Evolutionary conservation across 108 stramenopile genomes (phyloP).

Genomic region (Conticribra guillardii): DNA sequence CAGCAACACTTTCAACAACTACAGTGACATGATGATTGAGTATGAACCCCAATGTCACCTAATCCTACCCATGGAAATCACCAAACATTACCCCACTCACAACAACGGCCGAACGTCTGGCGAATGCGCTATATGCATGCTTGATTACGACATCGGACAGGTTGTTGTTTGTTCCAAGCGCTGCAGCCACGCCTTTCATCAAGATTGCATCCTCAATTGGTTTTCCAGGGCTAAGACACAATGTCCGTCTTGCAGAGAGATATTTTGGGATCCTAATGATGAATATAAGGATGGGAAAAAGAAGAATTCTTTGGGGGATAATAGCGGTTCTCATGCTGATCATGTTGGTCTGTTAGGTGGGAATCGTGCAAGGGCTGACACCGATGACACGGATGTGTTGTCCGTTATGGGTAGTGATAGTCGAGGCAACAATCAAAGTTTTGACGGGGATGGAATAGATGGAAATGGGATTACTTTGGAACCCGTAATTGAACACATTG

Average conservation of each 20-base stretch:
- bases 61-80: conserved; percentile 5
- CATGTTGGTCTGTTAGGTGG: background rate
- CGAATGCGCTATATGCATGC: conserved; percentile 50
- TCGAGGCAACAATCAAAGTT: background rate
- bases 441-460: too few relatives aligned
- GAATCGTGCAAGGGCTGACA: background rate
- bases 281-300: background rate
- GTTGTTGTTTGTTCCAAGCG: conserved; percentile 33
- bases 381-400: background rate
- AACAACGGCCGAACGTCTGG: conserved; percentile 11
- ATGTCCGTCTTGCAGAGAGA: conserved; percentile 9
- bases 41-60: conserved; percentile 6
- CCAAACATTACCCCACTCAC: background rate
- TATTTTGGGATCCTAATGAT: conserved; percentile 1
- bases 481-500: too few relatives aligned
- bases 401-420: too few relatives aligned
- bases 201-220: conserved; percentile 55
- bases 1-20: background rate
- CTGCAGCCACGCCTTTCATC: conserved; percentile 57
- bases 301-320: background rate
- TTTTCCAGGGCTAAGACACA: conserved; percentile 18
- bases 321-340: background rate
- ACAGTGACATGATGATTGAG: background rate
- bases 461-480: too few relatives aligned
- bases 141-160: conserved; percentile 35